Conservation (phyloP, 2,329 filamentous ascomycete species). For the Fusarium metavorans region DNA sequence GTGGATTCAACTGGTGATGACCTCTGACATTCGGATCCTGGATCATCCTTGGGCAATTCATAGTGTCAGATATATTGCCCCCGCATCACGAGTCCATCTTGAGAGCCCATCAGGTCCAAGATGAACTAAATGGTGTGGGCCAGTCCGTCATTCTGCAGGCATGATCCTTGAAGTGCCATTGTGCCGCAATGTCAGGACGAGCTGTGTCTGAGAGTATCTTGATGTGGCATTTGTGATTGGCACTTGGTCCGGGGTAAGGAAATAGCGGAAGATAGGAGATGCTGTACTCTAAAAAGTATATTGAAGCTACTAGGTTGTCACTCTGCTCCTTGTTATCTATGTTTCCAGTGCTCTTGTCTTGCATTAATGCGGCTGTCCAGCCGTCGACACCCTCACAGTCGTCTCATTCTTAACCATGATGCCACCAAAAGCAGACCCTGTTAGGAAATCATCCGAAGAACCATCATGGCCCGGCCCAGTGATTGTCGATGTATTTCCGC, state of each 20-base stretch:
- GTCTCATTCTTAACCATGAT: constrained; percentile 45
- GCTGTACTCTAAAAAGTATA: background rate
- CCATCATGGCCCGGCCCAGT: constrained; percentile 17
- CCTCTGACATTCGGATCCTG: background rate
- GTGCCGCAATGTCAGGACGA: background rate
- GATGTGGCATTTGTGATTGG: background rate
- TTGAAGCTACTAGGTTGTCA: background rate
- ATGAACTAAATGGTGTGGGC: background rate
- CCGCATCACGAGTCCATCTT: background rate
- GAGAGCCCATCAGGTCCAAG: background rate
- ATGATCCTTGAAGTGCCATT: background rate
- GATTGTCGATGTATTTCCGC: constrained; percentile 23
- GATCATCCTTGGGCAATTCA: background rate
- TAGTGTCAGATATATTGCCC: background rate
- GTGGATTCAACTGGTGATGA: background rate
- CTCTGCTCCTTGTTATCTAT: background rate
- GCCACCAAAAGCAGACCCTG: constrained; percentile 6
- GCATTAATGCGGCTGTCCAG: background rate
- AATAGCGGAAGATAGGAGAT: background rate
- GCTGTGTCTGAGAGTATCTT: background rate
- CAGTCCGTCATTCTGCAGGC: background rate
- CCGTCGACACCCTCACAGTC: constrained; percentile 19
- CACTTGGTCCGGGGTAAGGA: background rate
- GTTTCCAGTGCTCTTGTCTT: background rate
- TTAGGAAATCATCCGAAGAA: background rate